Percentiles rank a stretch among this genome's conserved stretches.
phyloP scores from a whole-genome alignment of 1,139 yeast genomes.

The Hyphopichia buzzinii region DNA sequence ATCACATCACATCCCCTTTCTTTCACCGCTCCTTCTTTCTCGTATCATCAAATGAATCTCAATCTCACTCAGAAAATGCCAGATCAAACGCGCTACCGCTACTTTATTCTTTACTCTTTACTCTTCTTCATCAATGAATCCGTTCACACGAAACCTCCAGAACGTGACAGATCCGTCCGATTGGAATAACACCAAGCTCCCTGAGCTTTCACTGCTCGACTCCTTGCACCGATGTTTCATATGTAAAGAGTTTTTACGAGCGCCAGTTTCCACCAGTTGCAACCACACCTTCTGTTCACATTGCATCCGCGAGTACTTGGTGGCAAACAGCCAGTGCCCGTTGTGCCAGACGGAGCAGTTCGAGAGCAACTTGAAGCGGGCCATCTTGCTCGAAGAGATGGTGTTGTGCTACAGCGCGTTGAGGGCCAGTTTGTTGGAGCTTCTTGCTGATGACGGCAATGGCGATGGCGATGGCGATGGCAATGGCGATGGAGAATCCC shows the following conservation, averaged over 20 bases:
- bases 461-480: constrained; percentile 1
- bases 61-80: too few species aligned
- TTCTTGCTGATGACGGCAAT: constrained; percentile 11
- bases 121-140: constrained; percentile 12
- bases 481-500: background rate
- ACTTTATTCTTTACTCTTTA: too few species aligned
- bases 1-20: too few species aligned
- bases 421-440: constrained; percentile 36
- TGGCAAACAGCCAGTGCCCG: constrained; percentile 67
- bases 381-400: constrained; percentile 71
- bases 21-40: too few species aligned
- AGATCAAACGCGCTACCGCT: too few species aligned
- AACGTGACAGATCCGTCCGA: constrained; percentile 68
- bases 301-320: constrained; percentile 75
- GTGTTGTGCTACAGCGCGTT: constrained; percentile 52
- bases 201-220: constrained; percentile 62
- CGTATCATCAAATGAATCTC: too few species aligned
- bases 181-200: constrained; percentile 54
- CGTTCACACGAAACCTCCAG: constrained; percentile 13
- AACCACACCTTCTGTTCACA: constrained; percentile 90
- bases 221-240: constrained; percentile 78
- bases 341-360: constrained; percentile 70
- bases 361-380: constrained; percentile 69
- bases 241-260: constrained; percentile 81
- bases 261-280: constrained; percentile 85